Evolutionary conservation across 192 early-diverging fungal genomes (phyloP).

Genomic region (Globomyces pollinis-pini): DNA sequence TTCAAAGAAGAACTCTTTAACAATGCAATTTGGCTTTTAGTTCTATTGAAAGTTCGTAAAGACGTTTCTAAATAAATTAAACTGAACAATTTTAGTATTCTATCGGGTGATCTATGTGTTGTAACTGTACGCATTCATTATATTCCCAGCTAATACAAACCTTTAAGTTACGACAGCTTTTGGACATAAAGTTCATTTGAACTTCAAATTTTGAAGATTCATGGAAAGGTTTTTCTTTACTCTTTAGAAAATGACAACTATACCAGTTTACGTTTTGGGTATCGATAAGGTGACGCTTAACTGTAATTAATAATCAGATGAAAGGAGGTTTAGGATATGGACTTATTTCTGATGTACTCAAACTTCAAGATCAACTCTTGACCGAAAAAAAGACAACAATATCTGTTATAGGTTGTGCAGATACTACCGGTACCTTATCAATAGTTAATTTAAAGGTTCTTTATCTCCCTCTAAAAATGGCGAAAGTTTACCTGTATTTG

Average conservation of each 20-base stretch:
- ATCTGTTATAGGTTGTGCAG: background rate
- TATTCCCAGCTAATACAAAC: no score
- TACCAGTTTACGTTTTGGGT: background rate
- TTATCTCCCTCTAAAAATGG: no score
- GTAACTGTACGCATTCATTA: no score
- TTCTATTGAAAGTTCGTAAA: constrained; percentile 30
- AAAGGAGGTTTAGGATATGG: background rate
- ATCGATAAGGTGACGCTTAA: background rate
- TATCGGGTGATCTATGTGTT: no score
- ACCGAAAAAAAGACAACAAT: background rate
- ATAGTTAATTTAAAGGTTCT: no score
- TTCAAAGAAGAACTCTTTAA: constrained; percentile 50
- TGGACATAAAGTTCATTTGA: no score
- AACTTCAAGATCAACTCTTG: background rate
- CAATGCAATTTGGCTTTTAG: constrained; percentile 29
- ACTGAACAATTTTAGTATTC: no score
- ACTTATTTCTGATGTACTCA: background rate
- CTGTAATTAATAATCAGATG: background rate
- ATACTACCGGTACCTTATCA: background rate
- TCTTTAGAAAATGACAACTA: constrained; percentile 1
- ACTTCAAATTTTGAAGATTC: no score
- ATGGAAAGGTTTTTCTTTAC: no score
- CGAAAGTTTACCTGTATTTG: no score
- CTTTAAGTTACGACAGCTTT: no score
- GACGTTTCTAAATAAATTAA: no score